Conservation (phyloP, 2,329 filamentous ascomycete genomes). For the Dactylellina haptotyla region DNA sequence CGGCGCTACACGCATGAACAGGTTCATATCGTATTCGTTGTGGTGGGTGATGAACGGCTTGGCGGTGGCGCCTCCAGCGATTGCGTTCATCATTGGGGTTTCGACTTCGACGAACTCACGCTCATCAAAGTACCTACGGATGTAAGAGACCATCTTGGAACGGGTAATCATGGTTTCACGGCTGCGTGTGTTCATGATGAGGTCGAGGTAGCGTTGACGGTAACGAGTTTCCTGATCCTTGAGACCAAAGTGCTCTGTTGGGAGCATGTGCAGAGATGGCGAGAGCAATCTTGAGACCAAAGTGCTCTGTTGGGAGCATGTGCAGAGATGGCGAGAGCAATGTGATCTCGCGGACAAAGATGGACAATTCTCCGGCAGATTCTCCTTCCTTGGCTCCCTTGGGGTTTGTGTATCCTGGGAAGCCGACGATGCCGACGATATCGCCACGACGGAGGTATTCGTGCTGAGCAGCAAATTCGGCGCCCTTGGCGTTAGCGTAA, state of each 20-base stretch:
- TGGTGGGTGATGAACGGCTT: constrained; percentile 95
- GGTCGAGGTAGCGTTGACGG: constrained; percentile 91
- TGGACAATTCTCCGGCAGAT: constrained; percentile 79
- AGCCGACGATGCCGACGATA: constrained; percentile 87
- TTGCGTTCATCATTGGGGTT: constrained; percentile 96
- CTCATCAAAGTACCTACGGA: constrained; percentile 87
- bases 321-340: constrained; percentile 92
- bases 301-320: constrained; percentile 87
- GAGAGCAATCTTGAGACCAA: constrained; percentile 96
- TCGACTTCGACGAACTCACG: constrained; percentile 92
- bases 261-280: constrained; percentile 89
- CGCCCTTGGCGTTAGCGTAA: constrained; percentile 76
- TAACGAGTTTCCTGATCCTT: constrained; percentile 94
- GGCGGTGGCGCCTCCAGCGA: constrained; percentile 93
- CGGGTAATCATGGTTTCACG: constrained; percentile 85
- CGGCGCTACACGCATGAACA: constrained; percentile 93
- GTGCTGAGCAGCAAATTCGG: constrained; percentile 85
- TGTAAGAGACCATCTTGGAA: constrained; percentile 86
- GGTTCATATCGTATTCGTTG: constrained; percentile 93
- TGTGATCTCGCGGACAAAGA: constrained; percentile 86
- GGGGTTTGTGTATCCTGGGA: constrained; percentile 84
- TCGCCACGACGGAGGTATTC: constrained; percentile 89
- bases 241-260: constrained; percentile 91
- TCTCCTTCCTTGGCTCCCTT: constrained; percentile 82
- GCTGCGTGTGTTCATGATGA: constrained; percentile 94